Percentiles rank a stretch among this genome's conserved stretches.
phyloP scores from a whole-genome alignment of 352 stramenopile genomes.

The Phytophthora niederhauseri region DNA sequence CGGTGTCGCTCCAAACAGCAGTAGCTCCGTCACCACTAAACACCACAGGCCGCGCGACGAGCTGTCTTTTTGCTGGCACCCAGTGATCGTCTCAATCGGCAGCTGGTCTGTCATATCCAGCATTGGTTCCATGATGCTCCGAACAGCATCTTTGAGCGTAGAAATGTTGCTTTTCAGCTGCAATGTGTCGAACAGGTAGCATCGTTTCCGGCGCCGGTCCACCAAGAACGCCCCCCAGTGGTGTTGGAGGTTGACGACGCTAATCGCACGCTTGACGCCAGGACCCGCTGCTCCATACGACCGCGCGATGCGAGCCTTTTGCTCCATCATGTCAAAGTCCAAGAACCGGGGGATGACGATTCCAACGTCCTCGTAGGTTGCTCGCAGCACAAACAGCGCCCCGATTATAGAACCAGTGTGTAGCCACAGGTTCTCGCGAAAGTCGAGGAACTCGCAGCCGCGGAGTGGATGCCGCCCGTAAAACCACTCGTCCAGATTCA shows the following conservation, averaged over 20 bases:
- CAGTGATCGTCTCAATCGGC: not conserved
- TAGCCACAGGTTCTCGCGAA: slow-evolving; percentile 14
- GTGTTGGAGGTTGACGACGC: slow-evolving; percentile 8
- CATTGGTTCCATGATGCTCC: not conserved
- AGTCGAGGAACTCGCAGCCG: slow-evolving; percentile 12
- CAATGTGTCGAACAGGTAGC: not conserved
- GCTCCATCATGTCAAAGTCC: slow-evolving; percentile 12
- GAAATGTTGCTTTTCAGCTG: not conserved
- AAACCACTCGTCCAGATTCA: slow-evolving; percentile 7
- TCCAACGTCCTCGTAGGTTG: slow-evolving; percentile 6
- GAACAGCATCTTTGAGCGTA: not conserved
- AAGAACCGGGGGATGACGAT: slow-evolving; percentile 7
- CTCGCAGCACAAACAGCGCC: slow-evolving; percentile 3
- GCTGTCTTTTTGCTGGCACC: slow-evolving; percentile 2
- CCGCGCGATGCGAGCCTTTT: not conserved
- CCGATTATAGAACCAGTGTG: slow-evolving; percentile 13
- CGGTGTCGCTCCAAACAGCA: slow-evolving; percentile 2
- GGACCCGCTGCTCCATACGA: not conserved
- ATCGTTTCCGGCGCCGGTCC: not conserved
- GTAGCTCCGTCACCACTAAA: slow-evolving; percentile 9
- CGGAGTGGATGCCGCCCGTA: slow-evolving; percentile 2
- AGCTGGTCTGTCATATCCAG: slow-evolving; percentile 2
- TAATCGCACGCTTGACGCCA: not conserved
- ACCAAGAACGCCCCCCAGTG: slow-evolving; percentile 11
- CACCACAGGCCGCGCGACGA: slow-evolving; percentile 6